Percentiles rank a stretch among this genome's conserved stretches.
Conservation (phyloP, 1,284 basidiomycete genomes). For the Ganoderma meredithae region DNA sequence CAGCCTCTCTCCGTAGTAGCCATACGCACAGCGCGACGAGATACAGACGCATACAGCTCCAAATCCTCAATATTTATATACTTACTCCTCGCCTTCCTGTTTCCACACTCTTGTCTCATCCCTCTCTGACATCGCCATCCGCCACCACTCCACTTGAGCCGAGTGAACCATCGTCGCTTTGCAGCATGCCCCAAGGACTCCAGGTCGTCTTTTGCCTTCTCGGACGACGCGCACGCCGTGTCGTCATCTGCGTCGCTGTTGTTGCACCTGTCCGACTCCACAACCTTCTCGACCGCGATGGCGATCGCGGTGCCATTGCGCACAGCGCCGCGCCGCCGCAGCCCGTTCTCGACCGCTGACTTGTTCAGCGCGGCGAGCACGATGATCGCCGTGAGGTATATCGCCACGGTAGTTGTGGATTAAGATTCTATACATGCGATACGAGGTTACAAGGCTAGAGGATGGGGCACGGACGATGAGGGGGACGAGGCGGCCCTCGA, state of each 20-base stretch:
- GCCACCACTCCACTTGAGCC: too few species aligned
- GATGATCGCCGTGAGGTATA: background rate
- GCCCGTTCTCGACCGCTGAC: background rate
- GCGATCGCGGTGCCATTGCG: background rate
- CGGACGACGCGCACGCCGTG: background rate
- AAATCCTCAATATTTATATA: too few species aligned
- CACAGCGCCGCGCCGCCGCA: background rate
- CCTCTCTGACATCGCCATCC: too few species aligned
- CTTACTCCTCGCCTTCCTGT: too few species aligned
- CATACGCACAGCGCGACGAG: too few species aligned
- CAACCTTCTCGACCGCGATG: background rate
- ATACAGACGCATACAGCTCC: too few species aligned
- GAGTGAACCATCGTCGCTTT: too few species aligned
- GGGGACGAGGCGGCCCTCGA: background rate
- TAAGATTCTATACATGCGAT: too few species aligned
- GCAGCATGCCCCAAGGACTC: too few species aligned
- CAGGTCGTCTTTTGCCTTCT: background rate
- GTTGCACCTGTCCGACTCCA: background rate
- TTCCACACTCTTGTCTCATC: too few species aligned
- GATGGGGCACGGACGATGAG: background rate
- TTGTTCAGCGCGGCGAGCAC: constrained; percentile 2
- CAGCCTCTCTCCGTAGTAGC: fast-evolving
- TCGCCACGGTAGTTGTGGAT: too few species aligned
- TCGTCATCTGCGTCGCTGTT: background rate
- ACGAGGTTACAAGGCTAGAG: too few species aligned